Conservation (phyloP, 768 basidiomycete species). For the Asterophora lycoperdoides region DNA sequence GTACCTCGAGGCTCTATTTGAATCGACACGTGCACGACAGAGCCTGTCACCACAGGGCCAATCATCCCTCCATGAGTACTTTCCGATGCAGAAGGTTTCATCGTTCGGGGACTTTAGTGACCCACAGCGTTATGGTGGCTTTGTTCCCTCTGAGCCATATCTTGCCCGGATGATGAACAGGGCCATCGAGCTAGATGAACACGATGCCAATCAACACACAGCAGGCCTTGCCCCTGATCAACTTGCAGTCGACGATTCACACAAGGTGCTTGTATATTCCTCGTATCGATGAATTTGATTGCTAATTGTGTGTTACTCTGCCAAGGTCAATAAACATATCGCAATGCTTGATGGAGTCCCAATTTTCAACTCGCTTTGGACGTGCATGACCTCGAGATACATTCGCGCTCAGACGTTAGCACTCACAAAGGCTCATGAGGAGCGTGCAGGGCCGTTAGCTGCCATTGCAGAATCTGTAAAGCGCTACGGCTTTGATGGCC, state of each 20-base stretch:
- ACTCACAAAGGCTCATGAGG: conserved; percentile 18
- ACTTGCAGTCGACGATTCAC: conserved; percentile 21
- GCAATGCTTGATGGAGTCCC: conserved; percentile 19
- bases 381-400: conserved; percentile 19
- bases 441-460: not conserved
- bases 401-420: conserved; percentile 20
- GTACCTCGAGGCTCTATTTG: conserved; percentile 20
- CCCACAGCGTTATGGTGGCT: conserved; percentile 15
- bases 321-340: conserved; percentile 25
- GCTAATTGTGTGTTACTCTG: too few relatives aligned
- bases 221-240: conserved; percentile 19
- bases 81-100: too few relatives aligned
- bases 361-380: conserved; percentile 21
- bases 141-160: conserved; percentile 20
- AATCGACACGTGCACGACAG: not conserved
- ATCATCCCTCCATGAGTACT: too few relatives aligned
- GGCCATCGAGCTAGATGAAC: conserved; percentile 20
- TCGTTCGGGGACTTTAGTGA: not conserved
- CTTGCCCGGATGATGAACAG: conserved; percentile 20
- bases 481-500: not conserved
- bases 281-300: too few relatives aligned
- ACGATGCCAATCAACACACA: conserved; percentile 23
- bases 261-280: too few relatives aligned
- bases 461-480: conserved; percentile 2
- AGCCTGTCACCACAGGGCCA: not conserved